Evolutionary conservation across 129 eudicot species (phyloP).

Genomic region (Flaveria linearis): DNA sequence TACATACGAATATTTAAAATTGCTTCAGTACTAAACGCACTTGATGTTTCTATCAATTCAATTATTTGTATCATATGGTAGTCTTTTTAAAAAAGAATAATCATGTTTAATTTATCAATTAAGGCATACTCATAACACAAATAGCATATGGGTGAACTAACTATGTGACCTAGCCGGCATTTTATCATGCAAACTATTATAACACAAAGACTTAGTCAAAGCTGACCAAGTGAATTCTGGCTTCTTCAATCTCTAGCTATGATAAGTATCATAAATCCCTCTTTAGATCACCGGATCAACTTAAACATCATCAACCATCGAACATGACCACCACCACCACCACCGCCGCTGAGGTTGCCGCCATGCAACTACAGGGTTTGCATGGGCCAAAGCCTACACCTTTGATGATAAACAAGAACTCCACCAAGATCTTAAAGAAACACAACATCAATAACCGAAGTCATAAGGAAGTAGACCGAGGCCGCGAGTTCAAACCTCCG

Average conservation of each 20-base stretch:
- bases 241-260: constrained; percentile 3
- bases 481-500: constrained; percentile 26
- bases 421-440: constrained; percentile 31
- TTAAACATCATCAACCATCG: neutral
- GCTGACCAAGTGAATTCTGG: constrained; percentile 24
- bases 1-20: too few relatives aligned
- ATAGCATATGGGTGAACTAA: constrained; percentile 32
- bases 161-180: constrained; percentile 32
- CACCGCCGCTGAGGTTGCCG: neutral
- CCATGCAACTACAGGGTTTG: constrained; percentile 13
- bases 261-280: neutral
- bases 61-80: neutral
- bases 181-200: constrained; percentile 19
- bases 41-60: too few relatives aligned
- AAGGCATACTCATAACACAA: constrained; percentile 12
- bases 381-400: constrained; percentile 37
- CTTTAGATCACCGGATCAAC: neutral
- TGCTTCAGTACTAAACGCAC: too few relatives aligned
- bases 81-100: neutral
- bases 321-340: constrained; percentile 8
- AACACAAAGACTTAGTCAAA: constrained; percentile 30
- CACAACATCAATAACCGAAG: neutral
- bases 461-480: constrained; percentile 1
- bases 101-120: neutral
- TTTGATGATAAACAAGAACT: constrained; percentile 34